Conservation (phyloP, 2,329 filamentous ascomycete species). For the Venturia nashicola region DNA sequence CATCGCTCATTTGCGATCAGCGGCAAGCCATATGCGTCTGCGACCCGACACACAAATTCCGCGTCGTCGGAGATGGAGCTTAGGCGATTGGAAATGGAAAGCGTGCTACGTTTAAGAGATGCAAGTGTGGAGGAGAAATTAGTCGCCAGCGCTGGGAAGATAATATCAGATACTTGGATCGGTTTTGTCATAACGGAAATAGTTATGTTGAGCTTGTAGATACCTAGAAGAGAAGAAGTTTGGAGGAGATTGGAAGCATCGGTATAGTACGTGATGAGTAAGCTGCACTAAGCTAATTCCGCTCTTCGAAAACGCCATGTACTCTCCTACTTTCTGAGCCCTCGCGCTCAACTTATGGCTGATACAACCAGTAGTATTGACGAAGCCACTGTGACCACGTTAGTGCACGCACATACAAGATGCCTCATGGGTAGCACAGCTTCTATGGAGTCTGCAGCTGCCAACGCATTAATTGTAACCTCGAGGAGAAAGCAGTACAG, state of each 20-base stretch:
- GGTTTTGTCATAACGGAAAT: background rate
- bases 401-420: background rate
- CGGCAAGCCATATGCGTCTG: slow-evolving; percentile 46
- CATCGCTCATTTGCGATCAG: slow-evolving; percentile 89
- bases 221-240: background rate
- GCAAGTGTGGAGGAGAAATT: slow-evolving; percentile 58
- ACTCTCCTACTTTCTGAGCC: no score
- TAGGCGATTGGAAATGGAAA: slow-evolving; percentile 72
- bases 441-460: background rate
- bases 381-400: no score
- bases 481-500: background rate
- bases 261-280: background rate
- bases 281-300: background rate
- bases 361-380: no score
- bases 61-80: slow-evolving; percentile 67
- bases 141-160: slow-evolving; percentile 44
- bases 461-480: background rate
- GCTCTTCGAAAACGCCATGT: no score
- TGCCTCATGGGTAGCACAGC: background rate
- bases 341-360: no score
- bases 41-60: slow-evolving; percentile 55
- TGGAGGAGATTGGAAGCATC: background rate
- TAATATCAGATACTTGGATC: slow-evolving; percentile 24
- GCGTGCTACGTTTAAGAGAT: slow-evolving; percentile 62
- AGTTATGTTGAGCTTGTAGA: background rate